A percentile compares a stretch with the other conserved stretches of the same genome.
Evolutionary conservation across 208 protist genomes (phyloP).

Genomic region (Crithidia brevicula): DNA sequence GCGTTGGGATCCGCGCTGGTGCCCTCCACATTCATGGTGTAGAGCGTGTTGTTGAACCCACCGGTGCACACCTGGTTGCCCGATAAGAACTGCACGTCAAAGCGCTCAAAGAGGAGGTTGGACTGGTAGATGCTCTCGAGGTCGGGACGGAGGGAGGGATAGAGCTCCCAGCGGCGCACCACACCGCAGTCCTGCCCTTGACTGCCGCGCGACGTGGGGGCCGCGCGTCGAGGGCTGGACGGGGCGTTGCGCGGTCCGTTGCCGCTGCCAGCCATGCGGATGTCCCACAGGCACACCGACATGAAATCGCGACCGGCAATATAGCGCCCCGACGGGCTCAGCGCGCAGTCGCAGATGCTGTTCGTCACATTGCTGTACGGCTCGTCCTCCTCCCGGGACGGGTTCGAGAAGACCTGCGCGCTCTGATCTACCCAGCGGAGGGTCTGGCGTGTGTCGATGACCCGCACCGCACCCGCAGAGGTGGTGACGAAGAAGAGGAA

Average conservation of each 20-base stretch:
- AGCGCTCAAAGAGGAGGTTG: constrained; percentile 67
- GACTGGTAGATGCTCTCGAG: constrained; percentile 76
- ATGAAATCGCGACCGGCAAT: constrained; percentile 83
- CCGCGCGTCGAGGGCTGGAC: constrained; percentile 17
- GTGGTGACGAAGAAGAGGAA: constrained; percentile 85
- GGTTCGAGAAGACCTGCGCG: constrained; percentile 69
- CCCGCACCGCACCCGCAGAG: constrained; percentile 70
- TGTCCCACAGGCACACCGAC: constrained; percentile 84
- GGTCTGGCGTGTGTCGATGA: constrained; percentile 82
- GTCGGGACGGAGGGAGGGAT: constrained; percentile 64
- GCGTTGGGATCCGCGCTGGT: constrained; percentile 14
- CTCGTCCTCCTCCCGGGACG: constrained; percentile 46
- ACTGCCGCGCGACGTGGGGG: constrained; percentile 1
- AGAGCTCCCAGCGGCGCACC: constrained; percentile 74
- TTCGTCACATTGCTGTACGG: constrained; percentile 62
- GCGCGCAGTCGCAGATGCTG: constrained; percentile 75
- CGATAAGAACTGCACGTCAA: constrained; percentile 80
- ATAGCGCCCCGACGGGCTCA: constrained; percentile 87
- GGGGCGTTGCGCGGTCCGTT: constrained; percentile 27
- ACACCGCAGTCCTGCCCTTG: constrained; percentile 28
- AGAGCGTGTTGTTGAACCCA: constrained; percentile 72
- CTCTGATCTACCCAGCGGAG: constrained; percentile 72
- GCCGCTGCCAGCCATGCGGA: constrained; percentile 50
- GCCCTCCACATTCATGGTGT: constrained; percentile 63
- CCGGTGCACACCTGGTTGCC: constrained; percentile 66